Conservation (phyloP, 257 asterid genomes). For the Solanum chaucha region DNA sequence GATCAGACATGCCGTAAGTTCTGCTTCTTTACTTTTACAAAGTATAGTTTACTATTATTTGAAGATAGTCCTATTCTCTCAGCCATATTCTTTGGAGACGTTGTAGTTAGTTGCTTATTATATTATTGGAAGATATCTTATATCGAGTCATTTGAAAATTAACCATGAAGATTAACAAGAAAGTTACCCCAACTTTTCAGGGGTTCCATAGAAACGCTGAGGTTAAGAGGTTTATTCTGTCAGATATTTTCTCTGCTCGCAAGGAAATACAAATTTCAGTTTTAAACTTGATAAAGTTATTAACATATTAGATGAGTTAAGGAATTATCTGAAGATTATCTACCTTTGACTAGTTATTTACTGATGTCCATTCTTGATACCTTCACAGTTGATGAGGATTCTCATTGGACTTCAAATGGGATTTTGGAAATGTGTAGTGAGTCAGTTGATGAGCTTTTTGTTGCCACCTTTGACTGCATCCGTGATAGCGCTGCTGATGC, state of each 20-base stretch:
- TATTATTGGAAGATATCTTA: neutral
- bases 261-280: neutral
- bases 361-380: conserved; percentile 7
- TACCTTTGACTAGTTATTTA: neutral
- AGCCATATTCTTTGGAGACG: neutral
- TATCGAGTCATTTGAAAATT: neutral
- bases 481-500: conserved; percentile 66
- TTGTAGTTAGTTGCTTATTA: neutral
- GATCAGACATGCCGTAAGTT: conserved; percentile 48
- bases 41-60: neutral
- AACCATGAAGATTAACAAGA: neutral
- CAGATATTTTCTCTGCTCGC: neutral
- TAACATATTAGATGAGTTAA: neutral
- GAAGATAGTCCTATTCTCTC: neutral
- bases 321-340: neutral
- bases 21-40: neutral
- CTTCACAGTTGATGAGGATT: conserved; percentile 40
- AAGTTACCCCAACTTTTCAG: neutral
- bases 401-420: conserved; percentile 31
- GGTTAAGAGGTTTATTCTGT: neutral
- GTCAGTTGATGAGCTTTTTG: conserved; percentile 85
- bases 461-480: conserved; percentile 89
- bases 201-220: neutral
- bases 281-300: neutral
- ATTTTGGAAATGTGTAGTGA: conserved; percentile 34